Conservation (phyloP, 176 grass and related monocot genomes). For the Thinopyrum elongatum region DNA sequence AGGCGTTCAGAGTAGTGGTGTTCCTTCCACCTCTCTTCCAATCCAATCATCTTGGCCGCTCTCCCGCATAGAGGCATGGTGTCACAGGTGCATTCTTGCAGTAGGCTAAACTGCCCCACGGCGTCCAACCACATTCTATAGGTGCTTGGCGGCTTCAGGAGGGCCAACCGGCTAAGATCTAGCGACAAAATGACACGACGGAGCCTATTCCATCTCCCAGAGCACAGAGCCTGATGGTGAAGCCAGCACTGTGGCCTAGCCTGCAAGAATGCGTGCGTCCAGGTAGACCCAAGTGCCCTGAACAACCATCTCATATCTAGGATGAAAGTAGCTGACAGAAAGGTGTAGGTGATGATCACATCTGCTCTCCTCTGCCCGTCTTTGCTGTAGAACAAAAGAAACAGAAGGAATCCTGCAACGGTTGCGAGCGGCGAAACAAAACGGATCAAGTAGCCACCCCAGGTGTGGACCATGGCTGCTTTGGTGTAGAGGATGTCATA, state of each 20-base stretch:
- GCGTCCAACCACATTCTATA: background rate
- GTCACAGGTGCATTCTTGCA: background rate
- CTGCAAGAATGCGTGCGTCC: background rate
- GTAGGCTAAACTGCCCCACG: background rate
- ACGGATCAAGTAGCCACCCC: too few species aligned
- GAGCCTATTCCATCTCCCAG: too few species aligned
- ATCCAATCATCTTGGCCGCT: background rate
- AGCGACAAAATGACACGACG: too few species aligned
- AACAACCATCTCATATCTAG: background rate
- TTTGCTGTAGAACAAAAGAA: background rate
- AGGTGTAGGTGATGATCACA: background rate
- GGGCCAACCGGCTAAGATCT: too few species aligned
- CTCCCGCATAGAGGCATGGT: background rate
- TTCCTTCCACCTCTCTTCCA: background rate
- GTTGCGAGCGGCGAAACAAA: background rate
- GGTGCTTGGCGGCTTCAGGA: too few species aligned
- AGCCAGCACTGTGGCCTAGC: too few species aligned
- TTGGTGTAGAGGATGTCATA: too few species aligned
- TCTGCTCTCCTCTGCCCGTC: background rate
- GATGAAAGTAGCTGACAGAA: background rate
- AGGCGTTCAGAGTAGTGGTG: too few species aligned
- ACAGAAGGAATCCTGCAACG: background rate
- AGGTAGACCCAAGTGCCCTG: background rate
- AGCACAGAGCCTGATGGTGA: too few species aligned
- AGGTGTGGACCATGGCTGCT: too few species aligned